Evolutionary conservation across 441 rosid species (phyloP).

Genomic region (Croton laevigatus): DNA sequence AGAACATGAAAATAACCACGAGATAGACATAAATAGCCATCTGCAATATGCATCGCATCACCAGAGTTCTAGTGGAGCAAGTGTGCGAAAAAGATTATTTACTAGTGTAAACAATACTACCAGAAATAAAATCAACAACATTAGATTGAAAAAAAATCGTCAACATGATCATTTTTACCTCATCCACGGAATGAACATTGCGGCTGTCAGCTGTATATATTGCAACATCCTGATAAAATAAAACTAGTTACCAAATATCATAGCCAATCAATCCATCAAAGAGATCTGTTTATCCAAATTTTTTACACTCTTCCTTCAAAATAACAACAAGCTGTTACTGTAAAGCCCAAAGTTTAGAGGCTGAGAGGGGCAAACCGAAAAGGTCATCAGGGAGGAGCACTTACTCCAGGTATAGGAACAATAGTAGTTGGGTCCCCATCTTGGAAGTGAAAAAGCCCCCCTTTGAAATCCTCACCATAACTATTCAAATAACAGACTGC

Average conservation of each 20-base stretch:
- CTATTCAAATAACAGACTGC: slow-evolving; percentile 93
- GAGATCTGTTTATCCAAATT: background rate
- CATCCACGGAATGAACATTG: slow-evolving; percentile 82
- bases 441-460: slow-evolving; percentile 84
- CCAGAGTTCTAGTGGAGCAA: background rate
- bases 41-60: background rate
- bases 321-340: too few species aligned
- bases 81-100: background rate
- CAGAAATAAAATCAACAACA: background rate
- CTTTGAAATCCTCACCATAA: slow-evolving; percentile 62
- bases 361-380: background rate
- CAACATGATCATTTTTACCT: slow-evolving; percentile 43
- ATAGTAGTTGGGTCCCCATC: slow-evolving; percentile 64
- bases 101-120: background rate
- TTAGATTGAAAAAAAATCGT: too few species aligned
- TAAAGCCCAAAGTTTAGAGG: background rate
- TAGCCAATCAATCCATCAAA: background rate
- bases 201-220: slow-evolving; percentile 85
- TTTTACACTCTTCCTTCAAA: too few species aligned
- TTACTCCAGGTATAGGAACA: slow-evolving; percentile 68
- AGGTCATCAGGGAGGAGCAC: slow-evolving; percentile 24
- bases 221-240: slow-evolving; percentile 56
- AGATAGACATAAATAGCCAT: background rate
- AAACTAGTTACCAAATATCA: background rate
- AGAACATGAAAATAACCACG: background rate